These are phyloP conservation scores for Ajuga reptans DNA, from an alignment of 305 asterid species.

Conservation along the genomic window DNA sequence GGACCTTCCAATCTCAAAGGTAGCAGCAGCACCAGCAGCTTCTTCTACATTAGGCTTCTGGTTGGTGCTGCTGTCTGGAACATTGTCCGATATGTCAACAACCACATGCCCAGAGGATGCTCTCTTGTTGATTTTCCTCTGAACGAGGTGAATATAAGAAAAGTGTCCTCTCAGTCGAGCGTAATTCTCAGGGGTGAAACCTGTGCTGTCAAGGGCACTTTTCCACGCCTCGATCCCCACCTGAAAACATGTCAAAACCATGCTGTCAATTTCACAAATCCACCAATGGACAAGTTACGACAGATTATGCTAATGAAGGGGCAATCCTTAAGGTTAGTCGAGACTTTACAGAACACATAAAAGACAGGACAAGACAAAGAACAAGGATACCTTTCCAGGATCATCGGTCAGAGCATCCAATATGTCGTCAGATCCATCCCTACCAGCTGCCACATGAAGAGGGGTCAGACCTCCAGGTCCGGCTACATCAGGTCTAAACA, in stretches of 20 bases:
- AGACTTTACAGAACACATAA: neutral
- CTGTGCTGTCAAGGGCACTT: slow-evolving; percentile 48
- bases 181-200: slow-evolving; percentile 60
- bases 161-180: slow-evolving; percentile 70
- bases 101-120: slow-evolving; percentile 40
- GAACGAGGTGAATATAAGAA: slow-evolving; percentile 58
- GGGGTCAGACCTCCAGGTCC: slow-evolving; percentile 79
- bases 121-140: slow-evolving; percentile 49
- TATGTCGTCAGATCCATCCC: slow-evolving; percentile 63
- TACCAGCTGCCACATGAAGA: slow-evolving; percentile 75
- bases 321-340: neutral
- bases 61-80: slow-evolving; percentile 26
- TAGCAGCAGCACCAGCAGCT: neutral
- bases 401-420: slow-evolving; percentile 66
- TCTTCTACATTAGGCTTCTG: slow-evolving; percentile 30
- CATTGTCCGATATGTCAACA: slow-evolving; percentile 38
- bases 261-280: neutral
- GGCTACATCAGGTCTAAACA: slow-evolving; percentile 58
- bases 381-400: slow-evolving; percentile 51
- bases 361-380: neutral
- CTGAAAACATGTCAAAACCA: slow-evolving; percentile 24
- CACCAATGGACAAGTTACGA: neutral
- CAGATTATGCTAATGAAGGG: neutral
- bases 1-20: slow-evolving; percentile 36
- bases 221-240: slow-evolving; percentile 67